phyloP scores from a whole-genome alignment of 768 basidiomycete species.

The Rossbeevera mucosa region DNA sequence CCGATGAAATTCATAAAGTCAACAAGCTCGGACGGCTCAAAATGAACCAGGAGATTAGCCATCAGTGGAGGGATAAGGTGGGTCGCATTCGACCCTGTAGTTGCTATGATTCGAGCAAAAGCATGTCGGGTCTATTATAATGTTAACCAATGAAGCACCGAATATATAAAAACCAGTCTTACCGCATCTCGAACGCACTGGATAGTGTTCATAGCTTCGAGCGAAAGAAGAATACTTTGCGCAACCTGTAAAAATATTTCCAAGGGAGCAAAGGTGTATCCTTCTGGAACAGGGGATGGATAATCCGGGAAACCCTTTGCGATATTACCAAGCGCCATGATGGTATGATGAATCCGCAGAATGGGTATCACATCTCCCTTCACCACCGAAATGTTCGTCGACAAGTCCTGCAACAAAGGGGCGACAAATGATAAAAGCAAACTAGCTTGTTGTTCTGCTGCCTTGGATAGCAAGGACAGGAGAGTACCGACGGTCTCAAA shows the following conservation, averaged over 20 bases:
- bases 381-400: constrained; percentile 48
- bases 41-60: constrained; percentile 84
- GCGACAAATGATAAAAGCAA: constrained; percentile 74
- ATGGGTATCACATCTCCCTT: constrained; percentile 71
- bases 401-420: constrained; percentile 75
- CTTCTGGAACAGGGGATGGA: constrained; percentile 61
- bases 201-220: constrained; percentile 84
- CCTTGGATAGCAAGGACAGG: constrained; percentile 67
- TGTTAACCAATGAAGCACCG: constrained; percentile 2
- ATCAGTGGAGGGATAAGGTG: constrained; percentile 87
- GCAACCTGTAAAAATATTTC: constrained; percentile 82
- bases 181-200: constrained; percentile 92
- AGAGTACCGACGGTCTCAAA: constrained; percentile 90
- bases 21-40: constrained; percentile 86
- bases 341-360: constrained; percentile 83
- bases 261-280: constrained; percentile 65
- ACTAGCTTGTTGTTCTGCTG: constrained; percentile 60
- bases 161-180: constrained; percentile 27
- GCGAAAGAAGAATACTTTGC: constrained; percentile 78
- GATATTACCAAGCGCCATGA: constrained; percentile 92
- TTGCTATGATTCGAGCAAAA: constrained; percentile 88
- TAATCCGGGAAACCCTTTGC: constrained; percentile 97
- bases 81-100: constrained; percentile 81
- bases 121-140: constrained; percentile 76
- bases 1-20: constrained; percentile 97